Evolutionary conservation across 768 basidiomycete species (phyloP).

Genomic region (Hygrophoropsis aurantiaca): DNA sequence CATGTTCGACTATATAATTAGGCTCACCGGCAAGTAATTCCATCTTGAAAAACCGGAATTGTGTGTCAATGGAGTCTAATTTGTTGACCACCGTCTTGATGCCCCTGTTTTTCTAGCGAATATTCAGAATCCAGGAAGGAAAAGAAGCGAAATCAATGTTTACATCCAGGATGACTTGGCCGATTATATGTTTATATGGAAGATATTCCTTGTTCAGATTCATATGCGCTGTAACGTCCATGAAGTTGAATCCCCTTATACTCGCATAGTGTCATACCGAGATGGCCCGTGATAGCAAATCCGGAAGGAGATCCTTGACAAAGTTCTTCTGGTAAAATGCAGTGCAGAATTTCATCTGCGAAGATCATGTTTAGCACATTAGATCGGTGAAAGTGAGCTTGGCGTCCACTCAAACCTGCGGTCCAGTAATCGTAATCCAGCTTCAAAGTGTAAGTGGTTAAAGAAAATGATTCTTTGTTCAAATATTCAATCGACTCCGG

Average conservation of each 20-base stretch:
- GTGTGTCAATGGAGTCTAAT: constrained; percentile 76
- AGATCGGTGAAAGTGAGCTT: constrained; percentile 2
- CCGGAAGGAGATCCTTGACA: constrained; percentile 80
- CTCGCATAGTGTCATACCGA: constrained; percentile 54
- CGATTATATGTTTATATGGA: constrained; percentile 89
- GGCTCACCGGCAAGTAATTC: constrained; percentile 91
- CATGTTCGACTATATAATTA: constrained; percentile 84
- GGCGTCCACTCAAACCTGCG: constrained; percentile 54
- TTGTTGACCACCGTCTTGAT: constrained; percentile 95
- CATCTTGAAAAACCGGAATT: constrained; percentile 95
- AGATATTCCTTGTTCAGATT: constrained; percentile 90
- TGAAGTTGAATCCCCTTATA: not conserved
- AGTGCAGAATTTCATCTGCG: constrained; percentile 82
- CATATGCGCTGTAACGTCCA: constrained; percentile 65
- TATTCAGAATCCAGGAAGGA: not conserved
- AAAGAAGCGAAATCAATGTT: constrained; percentile 31
- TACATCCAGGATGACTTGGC: constrained; percentile 89
- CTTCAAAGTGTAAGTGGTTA: constrained; percentile 60
- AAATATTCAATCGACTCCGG: constrained; percentile 56
- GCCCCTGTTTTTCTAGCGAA: constrained; percentile 76
- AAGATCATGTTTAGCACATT: not conserved
- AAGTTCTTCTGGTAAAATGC: constrained; percentile 78
- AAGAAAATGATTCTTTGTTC: constrained; percentile 48
- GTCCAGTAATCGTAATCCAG: constrained; percentile 90
- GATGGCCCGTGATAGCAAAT: constrained; percentile 87